Evolutionary conservation across 345 rosid species (phyloP), one percentile per base, ranked within the genome.

Genomic region (Passiflora organensis): DNA sequence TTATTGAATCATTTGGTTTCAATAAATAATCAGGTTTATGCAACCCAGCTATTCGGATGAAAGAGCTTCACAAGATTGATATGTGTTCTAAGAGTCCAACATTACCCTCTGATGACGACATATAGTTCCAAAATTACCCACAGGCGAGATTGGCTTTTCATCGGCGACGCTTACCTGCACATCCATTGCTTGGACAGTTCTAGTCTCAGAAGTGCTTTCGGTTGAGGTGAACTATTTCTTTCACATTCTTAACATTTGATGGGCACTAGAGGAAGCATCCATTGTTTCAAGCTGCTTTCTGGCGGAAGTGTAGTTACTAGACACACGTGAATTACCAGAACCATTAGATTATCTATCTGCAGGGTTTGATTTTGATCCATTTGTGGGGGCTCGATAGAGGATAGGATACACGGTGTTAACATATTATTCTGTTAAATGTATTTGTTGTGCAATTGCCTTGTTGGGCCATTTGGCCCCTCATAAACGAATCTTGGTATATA

Each of bases 71-170:
- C 70, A 23, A 74, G 53, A 74, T 68, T 2, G 74, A 64, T 49
- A 78, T 77, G 76, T 82, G 93, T 60, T 82, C 96, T 55, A 87
- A 79, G 63, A 87, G 91, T 69, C 91, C 91, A 5, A 87, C 96
- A 0, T 62, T 82, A 69, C 87, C 86, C 5, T 64, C 85, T 0
- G 84, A 84, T 44, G 87, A 82, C 32, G 34, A 28, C 8, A 28
- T 28, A 28, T 28, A 28, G 34, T 28, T 2, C 34, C 34, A 28
- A 28, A 28, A 28, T 28, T 28, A 8, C 9, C 13, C n/a, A 11
- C 43, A 11, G n/a, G n/a, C 43, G 4, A 41, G n/a, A 13, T 4
- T 12, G 14, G n/a, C 13, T 15, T 41, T 15, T 11, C 14, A 12
- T 41, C 9, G n/a, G n/a, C 9, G n/a, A 9, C 5, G n/a, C 43